phyloP scores from a whole-genome alignment of 495 filamentous ascomycete species.

The Barbatosphaeria neglecta region DNA sequence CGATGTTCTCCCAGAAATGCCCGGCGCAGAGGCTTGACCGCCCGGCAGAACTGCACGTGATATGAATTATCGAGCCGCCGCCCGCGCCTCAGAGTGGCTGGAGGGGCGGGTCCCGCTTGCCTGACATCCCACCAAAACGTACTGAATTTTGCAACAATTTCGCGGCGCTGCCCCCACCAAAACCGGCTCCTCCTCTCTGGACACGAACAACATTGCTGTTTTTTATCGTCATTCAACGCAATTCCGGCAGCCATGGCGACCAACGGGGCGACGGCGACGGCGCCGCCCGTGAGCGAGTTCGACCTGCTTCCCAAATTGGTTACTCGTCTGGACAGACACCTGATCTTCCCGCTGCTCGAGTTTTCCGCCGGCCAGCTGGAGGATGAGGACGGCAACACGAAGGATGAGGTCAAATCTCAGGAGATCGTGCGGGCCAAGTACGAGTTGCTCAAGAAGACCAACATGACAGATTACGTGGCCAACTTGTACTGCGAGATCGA shows the following conservation, averaged over 20 bases:
- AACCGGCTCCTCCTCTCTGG: conserved; percentile 3
- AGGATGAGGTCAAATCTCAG: conserved; percentile 43
- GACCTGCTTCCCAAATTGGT: conserved; percentile 82
- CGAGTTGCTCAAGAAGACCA: conserved; percentile 83
- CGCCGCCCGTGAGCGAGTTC: conserved; percentile 50
- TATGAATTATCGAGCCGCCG: no score
- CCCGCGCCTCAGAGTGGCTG: no score
- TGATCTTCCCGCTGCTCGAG: conserved; percentile 89
- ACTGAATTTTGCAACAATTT: conserved; percentile 7
- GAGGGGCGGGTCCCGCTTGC: no score
- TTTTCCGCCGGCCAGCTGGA: conserved; percentile 48
- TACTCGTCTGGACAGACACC: conserved; percentile 85
- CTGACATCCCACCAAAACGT: not conserved
- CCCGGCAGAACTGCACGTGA: no score
- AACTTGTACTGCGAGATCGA: conserved; percentile 79
- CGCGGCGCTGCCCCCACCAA: conserved; percentile 3
- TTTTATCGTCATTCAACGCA: no score
- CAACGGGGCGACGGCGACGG: conserved; percentile 43
- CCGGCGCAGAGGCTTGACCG: not conserved
- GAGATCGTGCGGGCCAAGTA: conserved; percentile 77
- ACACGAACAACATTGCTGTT: no score
- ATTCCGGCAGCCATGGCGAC: conserved; percentile 24
- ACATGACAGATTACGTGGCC: conserved; percentile 96
- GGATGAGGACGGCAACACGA: conserved; percentile 41
- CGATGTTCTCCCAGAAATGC: no score